These are phyloP conservation scores for Cornus kousa DNA, from an alignment of 148 eudicot genomes.

Conservation along the genomic window DNA sequence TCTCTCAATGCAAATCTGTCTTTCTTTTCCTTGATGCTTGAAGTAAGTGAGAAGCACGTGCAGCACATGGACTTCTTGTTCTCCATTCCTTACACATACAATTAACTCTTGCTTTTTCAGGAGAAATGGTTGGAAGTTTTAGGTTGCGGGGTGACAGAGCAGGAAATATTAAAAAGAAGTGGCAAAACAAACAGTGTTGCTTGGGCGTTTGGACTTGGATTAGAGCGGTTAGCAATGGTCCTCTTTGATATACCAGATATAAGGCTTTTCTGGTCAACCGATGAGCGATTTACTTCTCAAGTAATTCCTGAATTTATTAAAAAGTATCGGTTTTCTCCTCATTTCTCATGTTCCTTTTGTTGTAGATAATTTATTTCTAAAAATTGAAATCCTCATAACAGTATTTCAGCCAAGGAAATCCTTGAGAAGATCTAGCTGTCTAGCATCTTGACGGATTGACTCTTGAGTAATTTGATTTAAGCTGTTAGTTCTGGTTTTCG, in stretches of 20 bases:
- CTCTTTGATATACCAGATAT: slow-evolving; percentile 93
- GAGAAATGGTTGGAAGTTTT: slow-evolving; percentile 97
- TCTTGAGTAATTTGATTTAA: not conserved
- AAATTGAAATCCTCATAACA: not conserved
- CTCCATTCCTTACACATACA: not conserved
- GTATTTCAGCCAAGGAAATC: not conserved
- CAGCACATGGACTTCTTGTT: no score
- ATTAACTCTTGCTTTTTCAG: slow-evolving; percentile 36
- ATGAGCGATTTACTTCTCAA: slow-evolving; percentile 93
- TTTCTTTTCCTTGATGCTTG: no score
- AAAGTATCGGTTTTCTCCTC: not conserved
- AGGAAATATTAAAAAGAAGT: slow-evolving; percentile 80
- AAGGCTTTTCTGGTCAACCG: slow-evolving; percentile 90
- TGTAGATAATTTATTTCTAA: not conserved
- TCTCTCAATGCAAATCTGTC: no score
- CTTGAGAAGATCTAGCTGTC: not conserved
- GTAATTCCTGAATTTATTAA: slow-evolving; percentile 28
- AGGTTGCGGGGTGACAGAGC: slow-evolving; percentile 98
- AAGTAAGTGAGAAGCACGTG: no score
- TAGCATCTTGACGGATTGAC: not conserved
- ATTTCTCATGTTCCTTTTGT: not conserved
- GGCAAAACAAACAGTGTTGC: slow-evolving; percentile 70
- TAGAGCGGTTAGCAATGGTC: slow-evolving; percentile 97
- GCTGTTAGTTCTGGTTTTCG: not conserved
- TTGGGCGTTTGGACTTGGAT: slow-evolving; percentile 99